Evolutionary conservation across 495 filamentous ascomycete genomes (phyloP), one percentile per base, ranked within the genome.

Genomic region (Penicillium daleae): DNA sequence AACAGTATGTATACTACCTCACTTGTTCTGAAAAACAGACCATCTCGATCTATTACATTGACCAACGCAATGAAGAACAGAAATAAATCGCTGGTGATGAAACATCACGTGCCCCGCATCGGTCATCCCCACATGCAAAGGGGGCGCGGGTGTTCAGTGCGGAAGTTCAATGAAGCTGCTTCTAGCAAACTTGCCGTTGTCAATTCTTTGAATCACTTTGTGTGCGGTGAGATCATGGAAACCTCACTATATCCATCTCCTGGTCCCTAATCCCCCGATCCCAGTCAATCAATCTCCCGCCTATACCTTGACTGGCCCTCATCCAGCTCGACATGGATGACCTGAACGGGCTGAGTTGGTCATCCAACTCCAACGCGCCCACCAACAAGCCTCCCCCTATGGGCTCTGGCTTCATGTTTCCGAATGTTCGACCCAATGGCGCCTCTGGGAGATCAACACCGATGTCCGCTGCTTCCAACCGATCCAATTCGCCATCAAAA

Each of bases 381-480:
- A 12, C 62, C 56, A 73, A 66, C 57, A 82, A 87, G 66, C 76
- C 82, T 40, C 72, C 82, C 8, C 71, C 82, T 24, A 74, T 84
- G 71, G 85, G 79, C 66, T 79, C 85, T 51, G 75, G 81, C 39
- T 75, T 83, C 44, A 75, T 83, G 61, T 91, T 88, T 66, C 83
- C 87, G 37, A 76, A 80, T 48, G 73, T 90, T 56, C 84, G 83
- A 42, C 87, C 63, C 39, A 71, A 66, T 87, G 63, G 87, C 78
- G 82, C 75, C 68, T 90, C 89, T 29, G 88, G 89, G 57, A 84
- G 84, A 64, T 88, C 88, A 19, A 92, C 89, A 9, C 89, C 90
- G 5, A 74, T 89, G 27, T 85, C 87, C 31, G 66, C 82, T 9
- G 80, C 86, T 61, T 80, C 82, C 24, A 82, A 83, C 57, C 77